Conservation (phyloP, 441 rosid species). For the Jatropha multifida region DNA sequence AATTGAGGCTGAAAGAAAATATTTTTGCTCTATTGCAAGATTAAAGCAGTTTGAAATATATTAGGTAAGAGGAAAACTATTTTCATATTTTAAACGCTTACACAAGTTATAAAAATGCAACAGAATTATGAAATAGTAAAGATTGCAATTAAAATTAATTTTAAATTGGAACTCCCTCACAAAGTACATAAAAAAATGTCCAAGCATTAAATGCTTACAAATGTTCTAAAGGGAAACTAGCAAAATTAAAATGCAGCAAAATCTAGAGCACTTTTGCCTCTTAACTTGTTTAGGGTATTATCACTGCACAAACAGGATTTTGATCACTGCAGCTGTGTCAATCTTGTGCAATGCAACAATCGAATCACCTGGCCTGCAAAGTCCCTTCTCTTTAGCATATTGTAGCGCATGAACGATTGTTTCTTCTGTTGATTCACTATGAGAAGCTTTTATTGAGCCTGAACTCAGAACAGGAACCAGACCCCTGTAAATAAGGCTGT, state of each 20-base stretch:
- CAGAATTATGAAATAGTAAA: background rate
- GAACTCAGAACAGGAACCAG: conserved; percentile 67
- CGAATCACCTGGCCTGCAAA: conserved; percentile 81
- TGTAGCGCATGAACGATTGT: conserved; percentile 64
- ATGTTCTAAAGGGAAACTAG: background rate
- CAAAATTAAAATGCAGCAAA: background rate
- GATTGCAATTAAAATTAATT: background rate
- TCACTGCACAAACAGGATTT: conserved; percentile 55
- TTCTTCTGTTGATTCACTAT: conserved; percentile 79
- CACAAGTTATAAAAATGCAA: background rate
- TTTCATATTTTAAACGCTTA: too few relatives aligned
- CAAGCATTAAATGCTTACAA: background rate
- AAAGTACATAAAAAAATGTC: too few relatives aligned
- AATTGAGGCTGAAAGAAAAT: background rate
- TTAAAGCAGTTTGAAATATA: too few relatives aligned
- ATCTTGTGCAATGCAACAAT: conserved; percentile 82
- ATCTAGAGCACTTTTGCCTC: background rate
- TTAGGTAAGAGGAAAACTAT: background rate
- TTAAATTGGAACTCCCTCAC: background rate
- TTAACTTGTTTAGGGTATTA: background rate
- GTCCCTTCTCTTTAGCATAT: conserved; percentile 58
- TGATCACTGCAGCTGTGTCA: conserved; percentile 72
- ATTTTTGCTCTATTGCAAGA: background rate
- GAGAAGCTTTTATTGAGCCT: conserved; percentile 68
- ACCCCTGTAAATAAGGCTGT: conserved; percentile 71